Percentiles rank a stretch among this genome's conserved stretches.
phyloP scores from a whole-genome alignment of 1,139 yeast genomes.

The Candida neerlandica region DNA sequence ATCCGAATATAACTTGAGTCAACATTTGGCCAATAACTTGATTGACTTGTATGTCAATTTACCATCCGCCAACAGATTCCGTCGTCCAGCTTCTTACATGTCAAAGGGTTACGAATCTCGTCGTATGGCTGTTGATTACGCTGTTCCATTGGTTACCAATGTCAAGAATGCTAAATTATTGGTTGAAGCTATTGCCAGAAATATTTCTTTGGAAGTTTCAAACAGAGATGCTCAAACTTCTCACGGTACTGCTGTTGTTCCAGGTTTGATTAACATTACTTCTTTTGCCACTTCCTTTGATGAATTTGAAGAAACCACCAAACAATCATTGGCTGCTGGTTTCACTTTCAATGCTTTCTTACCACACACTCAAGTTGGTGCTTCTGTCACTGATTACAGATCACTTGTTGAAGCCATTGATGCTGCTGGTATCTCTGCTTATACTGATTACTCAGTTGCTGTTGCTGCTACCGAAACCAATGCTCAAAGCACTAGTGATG shows the following conservation, averaged over 20 bases:
- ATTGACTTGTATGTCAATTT: constrained; percentile 95
- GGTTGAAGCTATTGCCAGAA: constrained; percentile 88
- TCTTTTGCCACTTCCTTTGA: constrained; percentile 75
- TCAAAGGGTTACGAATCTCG: constrained; percentile 97
- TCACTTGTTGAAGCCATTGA: constrained; percentile 67
- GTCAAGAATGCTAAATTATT: constrained; percentile 96
- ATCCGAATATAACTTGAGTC: constrained; percentile 92
- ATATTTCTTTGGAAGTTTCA: constrained; percentile 65
- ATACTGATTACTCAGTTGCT: constrained; percentile 80
- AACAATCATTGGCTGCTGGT: constrained; percentile 79
- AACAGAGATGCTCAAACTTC: constrained; percentile 90
- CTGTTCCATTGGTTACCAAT: constrained; percentile 95
- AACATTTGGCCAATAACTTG: constrained; percentile 94
- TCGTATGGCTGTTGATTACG: constrained; percentile 99
- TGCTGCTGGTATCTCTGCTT: constrained; percentile 59
- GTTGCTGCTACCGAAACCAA: constrained; percentile 82
- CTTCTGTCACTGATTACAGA: constrained; percentile 60
- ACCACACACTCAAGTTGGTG: constrained; percentile 67
- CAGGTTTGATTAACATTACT: constrained; percentile 84
- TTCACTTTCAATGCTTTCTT: constrained; percentile 83
- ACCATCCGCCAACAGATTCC: constrained; percentile 95
- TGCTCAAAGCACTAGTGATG: constrained; percentile 60
- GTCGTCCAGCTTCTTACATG: constrained; percentile 98
- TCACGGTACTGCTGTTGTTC: constrained; percentile 77
- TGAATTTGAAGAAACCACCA: constrained; percentile 66